These are phyloP conservation scores for Arachnopeziza araneosa DNA, from an alignment of 2,329 filamentous ascomycete species.

Conservation along the genomic window DNA sequence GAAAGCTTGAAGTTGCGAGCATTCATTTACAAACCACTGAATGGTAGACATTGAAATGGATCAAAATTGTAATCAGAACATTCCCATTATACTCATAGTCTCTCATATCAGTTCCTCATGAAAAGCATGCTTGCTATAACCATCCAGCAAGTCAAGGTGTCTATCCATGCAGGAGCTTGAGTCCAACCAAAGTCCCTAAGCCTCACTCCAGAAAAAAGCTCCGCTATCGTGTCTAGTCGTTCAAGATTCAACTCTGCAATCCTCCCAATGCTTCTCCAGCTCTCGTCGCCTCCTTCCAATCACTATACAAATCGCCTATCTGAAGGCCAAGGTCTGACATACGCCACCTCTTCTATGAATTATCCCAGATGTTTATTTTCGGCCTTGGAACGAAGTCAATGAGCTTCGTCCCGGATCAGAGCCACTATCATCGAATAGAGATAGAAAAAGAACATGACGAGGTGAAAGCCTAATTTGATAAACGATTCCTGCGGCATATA, in stretches of 20 bases:
- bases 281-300: background rate
- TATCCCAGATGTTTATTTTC: background rate
- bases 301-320: background rate
- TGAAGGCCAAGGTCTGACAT: background rate
- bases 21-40: too few relatives aligned
- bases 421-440: conserved; percentile 64
- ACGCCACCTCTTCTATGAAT: background rate
- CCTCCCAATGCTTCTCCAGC: background rate
- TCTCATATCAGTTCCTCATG: conserved; percentile 2
- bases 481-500: conserved; percentile 74
- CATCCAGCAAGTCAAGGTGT: conserved; percentile 19
- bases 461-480: conserved; percentile 96
- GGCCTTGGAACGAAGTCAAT: conserved; percentile 47
- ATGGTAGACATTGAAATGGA: background rate
- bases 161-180: conserved; percentile 21
- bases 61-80: background rate
- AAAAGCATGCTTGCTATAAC: conserved; percentile 14
- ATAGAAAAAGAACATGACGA: conserved; percentile 99
- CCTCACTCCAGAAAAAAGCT: conserved; percentile 17
- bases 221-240: conserved; percentile 21
- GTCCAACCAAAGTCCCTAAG: conserved; percentile 12
- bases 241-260: conserved; percentile 12
- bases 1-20: too few relatives aligned
- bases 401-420: conserved; percentile 88
- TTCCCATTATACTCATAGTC: background rate